phyloP scores from a whole-genome alignment of 306 rosid species.

The Citrullus mucosospermus region DNA sequence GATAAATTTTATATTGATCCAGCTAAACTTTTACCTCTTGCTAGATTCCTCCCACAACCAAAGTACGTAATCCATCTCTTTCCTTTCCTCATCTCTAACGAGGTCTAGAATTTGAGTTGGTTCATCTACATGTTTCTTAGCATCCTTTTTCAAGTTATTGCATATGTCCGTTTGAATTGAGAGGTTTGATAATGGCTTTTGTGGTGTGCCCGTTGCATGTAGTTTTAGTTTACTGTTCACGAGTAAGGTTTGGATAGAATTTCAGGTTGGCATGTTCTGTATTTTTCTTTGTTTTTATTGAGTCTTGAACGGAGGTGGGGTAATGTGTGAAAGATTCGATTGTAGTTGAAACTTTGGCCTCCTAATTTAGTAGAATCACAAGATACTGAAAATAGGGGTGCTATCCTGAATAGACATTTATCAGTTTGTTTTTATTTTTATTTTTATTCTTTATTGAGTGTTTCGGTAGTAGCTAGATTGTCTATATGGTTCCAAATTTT shows the following conservation, averaged over 20 bases:
- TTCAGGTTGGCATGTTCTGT: neutral
- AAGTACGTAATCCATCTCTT: slow-evolving; percentile 41
- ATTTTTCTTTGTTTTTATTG: neutral
- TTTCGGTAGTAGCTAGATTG: neutral
- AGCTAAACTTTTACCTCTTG: slow-evolving; percentile 79
- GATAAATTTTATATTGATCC: slow-evolving; percentile 93
- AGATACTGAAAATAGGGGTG: neutral
- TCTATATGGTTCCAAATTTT: neutral
- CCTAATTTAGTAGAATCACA: neutral
- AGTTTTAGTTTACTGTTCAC: neutral
- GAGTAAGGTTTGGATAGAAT: neutral
- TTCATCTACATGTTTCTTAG: neutral
- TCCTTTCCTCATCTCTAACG: neutral
- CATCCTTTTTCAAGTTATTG: neutral
- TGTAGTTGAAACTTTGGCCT: neutral
- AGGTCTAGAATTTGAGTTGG: neutral
- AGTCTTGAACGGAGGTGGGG: neutral
- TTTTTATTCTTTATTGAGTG: neutral
- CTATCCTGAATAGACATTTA: neutral
- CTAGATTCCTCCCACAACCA: slow-evolving; percentile 92
- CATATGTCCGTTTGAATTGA: neutral
- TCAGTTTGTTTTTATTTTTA: neutral
- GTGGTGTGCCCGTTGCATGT: neutral
- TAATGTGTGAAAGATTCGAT: neutral
- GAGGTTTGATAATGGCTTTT: neutral